These are phyloP conservation scores for Amanita polypyramis DNA, from an alignment of 768 basidiomycete genomes.

Conservation along the genomic window DNA sequence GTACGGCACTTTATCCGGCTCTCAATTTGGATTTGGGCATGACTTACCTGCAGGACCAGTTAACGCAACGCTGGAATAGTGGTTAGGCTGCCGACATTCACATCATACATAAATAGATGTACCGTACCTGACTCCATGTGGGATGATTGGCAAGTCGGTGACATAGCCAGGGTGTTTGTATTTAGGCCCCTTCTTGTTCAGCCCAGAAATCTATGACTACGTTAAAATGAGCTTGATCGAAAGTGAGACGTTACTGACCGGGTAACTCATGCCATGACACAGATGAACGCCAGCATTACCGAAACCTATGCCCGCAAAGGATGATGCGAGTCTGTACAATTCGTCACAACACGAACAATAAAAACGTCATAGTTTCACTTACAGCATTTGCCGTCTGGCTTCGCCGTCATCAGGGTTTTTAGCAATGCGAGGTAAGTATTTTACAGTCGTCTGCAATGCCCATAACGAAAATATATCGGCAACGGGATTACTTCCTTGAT, in stretches of 20 bases:
- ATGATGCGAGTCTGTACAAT: constrained; percentile 63
- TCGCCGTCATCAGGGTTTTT: constrained; percentile 71
- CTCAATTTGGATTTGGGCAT: constrained; percentile 4
- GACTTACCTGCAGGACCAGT: constrained; percentile 72
- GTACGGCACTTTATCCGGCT: not conserved
- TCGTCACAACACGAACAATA: not conserved
- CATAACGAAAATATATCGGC: constrained; percentile 94
- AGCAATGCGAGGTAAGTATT: constrained; percentile 80
- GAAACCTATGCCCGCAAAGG: constrained; percentile 93
- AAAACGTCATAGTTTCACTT: constrained; percentile 15
- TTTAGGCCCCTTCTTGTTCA: constrained; percentile 91
- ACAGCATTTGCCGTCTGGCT: constrained; percentile 90
- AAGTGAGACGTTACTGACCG: constrained; percentile 34
- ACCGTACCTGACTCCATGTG: constrained; percentile 73
- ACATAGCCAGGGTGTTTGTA: constrained; percentile 88
- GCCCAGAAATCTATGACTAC: constrained; percentile 62
- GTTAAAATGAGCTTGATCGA: not conserved
- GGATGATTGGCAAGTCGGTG: constrained; percentile 82
- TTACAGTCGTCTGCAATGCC: constrained; percentile 84
- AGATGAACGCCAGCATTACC: constrained; percentile 90
- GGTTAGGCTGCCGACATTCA: not conserved
- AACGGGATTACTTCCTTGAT: constrained; percentile 89
- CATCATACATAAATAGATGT: not conserved
- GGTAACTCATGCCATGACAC: constrained; percentile 86
- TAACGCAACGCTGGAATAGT: constrained; percentile 54